Evolutionary conservation across 2,329 filamentous ascomycete genomes (phyloP), one percentile per base, ranked within the genome.

Genomic region (Aspergillus tubingensis): DNA sequence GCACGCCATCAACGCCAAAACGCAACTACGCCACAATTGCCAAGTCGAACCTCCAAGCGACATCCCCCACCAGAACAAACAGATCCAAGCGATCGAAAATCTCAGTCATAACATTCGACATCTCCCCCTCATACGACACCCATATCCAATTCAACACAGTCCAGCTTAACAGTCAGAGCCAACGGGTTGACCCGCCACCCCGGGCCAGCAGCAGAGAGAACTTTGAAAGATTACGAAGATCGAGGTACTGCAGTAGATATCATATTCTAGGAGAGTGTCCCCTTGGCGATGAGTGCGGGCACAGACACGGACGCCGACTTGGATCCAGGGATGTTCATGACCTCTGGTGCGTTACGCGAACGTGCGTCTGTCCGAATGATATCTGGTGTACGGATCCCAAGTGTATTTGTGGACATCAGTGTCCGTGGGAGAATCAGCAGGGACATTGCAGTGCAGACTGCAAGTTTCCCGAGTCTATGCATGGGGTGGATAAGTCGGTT

Each of bases 181-280:
- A 55, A n/a, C 53, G 53, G n/a, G 21, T 55, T 41, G 53, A 55
- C 3, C 41, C 53, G 4, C 39, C 41, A 6, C 38, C 44, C 25
- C 39, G n/a, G 3, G 23, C 53, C 51, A n/a, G 52, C 54, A 50
- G 49, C 43, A 48, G 51, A 32, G 52, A 13, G 23, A 36, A 13
- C 25, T 5, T 41, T 36, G n/a, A 49, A 23, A 19, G 11, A 44
- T 8, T 38, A 15, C 15, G 27, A 27, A 30, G 17, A 8, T 19
- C 32, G 27, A 77, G 72, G 39, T 63, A 75, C 17, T 77, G 76
- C 65, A 77, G 77, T 54, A 64, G 54, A 8, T 75, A 67, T 41
- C 72, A 76, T 52, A 66, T 78, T 3, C 53, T 73, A 13, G 70
- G 69, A 0, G 52, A 30, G 2, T 72, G 70, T 49, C 21, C 57